Conservation (phyloP, 352 stramenopile genomes). For the Globisporangium camurandrum region DNA sequence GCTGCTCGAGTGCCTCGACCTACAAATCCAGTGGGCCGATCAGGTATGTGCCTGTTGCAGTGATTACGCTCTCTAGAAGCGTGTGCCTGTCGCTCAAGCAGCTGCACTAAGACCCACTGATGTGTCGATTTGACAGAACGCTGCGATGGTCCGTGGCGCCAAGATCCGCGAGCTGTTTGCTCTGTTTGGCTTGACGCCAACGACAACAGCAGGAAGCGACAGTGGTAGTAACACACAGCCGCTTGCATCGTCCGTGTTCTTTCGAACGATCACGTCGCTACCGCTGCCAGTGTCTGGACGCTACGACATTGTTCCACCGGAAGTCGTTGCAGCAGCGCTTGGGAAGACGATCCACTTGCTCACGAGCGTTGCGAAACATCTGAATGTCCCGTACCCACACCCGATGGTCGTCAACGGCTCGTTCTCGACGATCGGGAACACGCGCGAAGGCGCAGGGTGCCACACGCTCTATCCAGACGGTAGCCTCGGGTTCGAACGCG, state of each 20-base stretch:
- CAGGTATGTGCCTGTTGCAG: no score
- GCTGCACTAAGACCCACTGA: not conserved
- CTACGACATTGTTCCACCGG: conserved; percentile 62
- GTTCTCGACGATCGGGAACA: conserved; percentile 81
- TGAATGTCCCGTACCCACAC: conserved; percentile 63
- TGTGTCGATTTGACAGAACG: conserved; percentile 28
- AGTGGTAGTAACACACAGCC: not conserved
- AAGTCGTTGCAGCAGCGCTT: conserved; percentile 63
- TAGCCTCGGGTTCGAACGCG: conserved; percentile 66
- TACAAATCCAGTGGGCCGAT: conserved; percentile 62
- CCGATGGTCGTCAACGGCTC: conserved; percentile 85
- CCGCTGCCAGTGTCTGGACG: conserved; percentile 64
- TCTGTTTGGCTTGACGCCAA: conserved; percentile 33
- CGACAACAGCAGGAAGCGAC: not conserved
- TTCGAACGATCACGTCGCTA: conserved; percentile 56
- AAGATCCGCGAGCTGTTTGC: conserved; percentile 64
- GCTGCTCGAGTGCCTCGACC: conserved; percentile 54
- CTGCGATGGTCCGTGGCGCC: conserved; percentile 49
- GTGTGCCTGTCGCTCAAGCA: no score
- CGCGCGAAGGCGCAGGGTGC: conserved; percentile 62
- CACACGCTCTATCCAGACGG: conserved; percentile 82
- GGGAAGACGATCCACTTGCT: conserved; percentile 76
- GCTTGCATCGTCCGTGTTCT: conserved; percentile 22
- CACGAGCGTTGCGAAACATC: conserved; percentile 56
- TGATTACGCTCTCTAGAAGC: no score